Evolutionary conservation across 805 yeast genomes (phyloP).

Genomic region (Saccharomycopsis sp.): DNA sequence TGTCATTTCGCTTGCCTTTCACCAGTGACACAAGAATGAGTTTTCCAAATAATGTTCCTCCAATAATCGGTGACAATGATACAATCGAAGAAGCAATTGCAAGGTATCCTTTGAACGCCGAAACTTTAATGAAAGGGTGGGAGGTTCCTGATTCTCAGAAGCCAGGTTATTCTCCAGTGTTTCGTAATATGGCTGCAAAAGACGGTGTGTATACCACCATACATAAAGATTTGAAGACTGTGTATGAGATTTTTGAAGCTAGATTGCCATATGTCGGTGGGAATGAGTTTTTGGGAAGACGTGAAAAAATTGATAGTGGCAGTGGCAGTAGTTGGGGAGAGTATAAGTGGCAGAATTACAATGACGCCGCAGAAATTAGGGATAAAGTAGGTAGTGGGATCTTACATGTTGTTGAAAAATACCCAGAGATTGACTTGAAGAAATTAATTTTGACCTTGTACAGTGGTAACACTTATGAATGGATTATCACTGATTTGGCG

Average conservation of each 20-base stretch:
- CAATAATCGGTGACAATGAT: neutral
- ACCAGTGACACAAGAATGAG: neutral
- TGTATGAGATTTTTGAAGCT: conserved; percentile 28
- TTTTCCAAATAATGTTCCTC: conserved; percentile 1
- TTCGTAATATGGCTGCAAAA: conserved; percentile 36
- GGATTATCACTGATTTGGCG: conserved; percentile 66
- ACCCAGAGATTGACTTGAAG: conserved; percentile 24
- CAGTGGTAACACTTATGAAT: conserved; percentile 49
- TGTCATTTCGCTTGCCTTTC: too few relatives aligned
- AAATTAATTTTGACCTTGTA: conserved; percentile 23
- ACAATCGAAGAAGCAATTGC: neutral
- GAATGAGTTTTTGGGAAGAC: conserved; percentile 27
- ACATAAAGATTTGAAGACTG: conserved; percentile 33
- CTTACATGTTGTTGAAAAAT: conserved; percentile 26
- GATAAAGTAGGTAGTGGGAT: conserved; percentile 42
- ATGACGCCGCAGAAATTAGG: conserved; percentile 31
- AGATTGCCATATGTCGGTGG: conserved; percentile 24
- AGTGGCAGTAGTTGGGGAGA: conserved; percentile 7
- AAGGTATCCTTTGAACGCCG: neutral
- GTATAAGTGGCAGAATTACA: conserved; percentile 28
- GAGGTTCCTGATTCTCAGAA: conserved; percentile 26
- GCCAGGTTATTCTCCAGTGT: conserved; percentile 46
- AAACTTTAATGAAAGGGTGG: neutral
- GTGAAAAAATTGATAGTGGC: conserved; percentile 7
- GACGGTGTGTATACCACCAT: conserved; percentile 23